Conservation (phyloP, 306 rosid species). For the Betula pendula region DNA sequence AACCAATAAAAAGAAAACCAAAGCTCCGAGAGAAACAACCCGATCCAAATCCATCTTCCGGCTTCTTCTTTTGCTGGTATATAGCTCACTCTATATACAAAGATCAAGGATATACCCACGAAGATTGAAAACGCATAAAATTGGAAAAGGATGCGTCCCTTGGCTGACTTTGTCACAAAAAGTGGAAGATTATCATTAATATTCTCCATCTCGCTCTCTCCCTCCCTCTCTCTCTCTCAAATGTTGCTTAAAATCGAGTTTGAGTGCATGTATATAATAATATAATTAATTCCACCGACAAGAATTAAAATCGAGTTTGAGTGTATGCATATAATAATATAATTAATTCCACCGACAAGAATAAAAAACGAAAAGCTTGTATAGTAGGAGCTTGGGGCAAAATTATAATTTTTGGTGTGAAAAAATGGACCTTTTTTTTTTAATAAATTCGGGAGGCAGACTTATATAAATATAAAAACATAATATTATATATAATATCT, state of each 20-base stretch:
- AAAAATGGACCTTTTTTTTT: too few relatives aligned
- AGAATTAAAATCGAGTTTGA: too few relatives aligned
- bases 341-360: too few relatives aligned
- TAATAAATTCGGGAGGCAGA: too few relatives aligned
- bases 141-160: slow-evolving; percentile 44
- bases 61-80: neutral
- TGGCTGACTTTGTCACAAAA: neutral
- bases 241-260: neutral
- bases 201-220: neutral
- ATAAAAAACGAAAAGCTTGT: too few relatives aligned
- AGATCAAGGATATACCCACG: slow-evolving; percentile 57
- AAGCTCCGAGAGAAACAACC: slow-evolving; percentile 14
- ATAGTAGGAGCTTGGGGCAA: too few relatives aligned
- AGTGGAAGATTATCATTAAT: slow-evolving; percentile 12
- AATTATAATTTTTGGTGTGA: too few relatives aligned
- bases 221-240: neutral
- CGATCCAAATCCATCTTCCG: slow-evolving; percentile 7
- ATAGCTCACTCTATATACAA: slow-evolving; percentile 26
- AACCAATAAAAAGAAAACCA: slow-evolving; percentile 15
- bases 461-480: too few relatives aligned
- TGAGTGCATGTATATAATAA: neutral
- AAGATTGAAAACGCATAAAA: slow-evolving; percentile 47
- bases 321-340: too few relatives aligned
- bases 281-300: too few relatives aligned
- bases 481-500: too few relatives aligned